These are phyloP conservation scores for Geranium rotundifolium DNA, from an alignment of 345 rosid species.

Conservation along the genomic window DNA sequence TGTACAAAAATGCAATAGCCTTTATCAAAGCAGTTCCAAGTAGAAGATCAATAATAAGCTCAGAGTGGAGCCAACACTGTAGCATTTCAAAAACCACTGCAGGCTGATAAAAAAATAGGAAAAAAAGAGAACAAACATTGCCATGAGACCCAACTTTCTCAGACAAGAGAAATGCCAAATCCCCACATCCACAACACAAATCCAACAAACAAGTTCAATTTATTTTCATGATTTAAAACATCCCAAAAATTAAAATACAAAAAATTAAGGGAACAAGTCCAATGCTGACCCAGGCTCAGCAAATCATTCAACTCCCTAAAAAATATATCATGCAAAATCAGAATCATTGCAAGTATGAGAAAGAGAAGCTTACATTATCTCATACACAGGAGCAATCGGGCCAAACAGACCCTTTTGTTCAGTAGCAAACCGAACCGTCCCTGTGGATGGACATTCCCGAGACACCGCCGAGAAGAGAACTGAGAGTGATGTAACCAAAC, in stretches of 20 bases:
- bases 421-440: constrained; percentile 22
- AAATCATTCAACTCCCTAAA: constrained; percentile 50
- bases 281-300: constrained; percentile 76
- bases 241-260: neutral
- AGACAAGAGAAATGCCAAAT: constrained; percentile 68
- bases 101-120: neutral
- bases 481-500: constrained; percentile 19
- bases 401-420: constrained; percentile 58
- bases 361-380: constrained; percentile 38
- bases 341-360: neutral
- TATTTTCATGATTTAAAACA: neutral
- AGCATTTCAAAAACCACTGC: neutral
- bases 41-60: too few relatives aligned
- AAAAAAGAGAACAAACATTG: constrained; percentile 8
- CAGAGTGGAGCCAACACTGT: neutral
- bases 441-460: constrained; percentile 3
- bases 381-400: constrained; percentile 80
- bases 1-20: too few relatives aligned
- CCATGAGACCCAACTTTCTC: constrained; percentile 52
- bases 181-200: constrained; percentile 94
- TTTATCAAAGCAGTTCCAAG: neutral
- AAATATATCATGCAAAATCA: neutral
- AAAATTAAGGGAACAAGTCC: constrained; percentile 67
- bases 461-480: neutral
- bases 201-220: constrained; percentile 33